A percentile compares a stretch with the other conserved stretches of the same genome.
Evolutionary conservation across 2,329 filamentous ascomycete genomes (phyloP).

Genomic region (Aurifilum marmelostoma): DNA sequence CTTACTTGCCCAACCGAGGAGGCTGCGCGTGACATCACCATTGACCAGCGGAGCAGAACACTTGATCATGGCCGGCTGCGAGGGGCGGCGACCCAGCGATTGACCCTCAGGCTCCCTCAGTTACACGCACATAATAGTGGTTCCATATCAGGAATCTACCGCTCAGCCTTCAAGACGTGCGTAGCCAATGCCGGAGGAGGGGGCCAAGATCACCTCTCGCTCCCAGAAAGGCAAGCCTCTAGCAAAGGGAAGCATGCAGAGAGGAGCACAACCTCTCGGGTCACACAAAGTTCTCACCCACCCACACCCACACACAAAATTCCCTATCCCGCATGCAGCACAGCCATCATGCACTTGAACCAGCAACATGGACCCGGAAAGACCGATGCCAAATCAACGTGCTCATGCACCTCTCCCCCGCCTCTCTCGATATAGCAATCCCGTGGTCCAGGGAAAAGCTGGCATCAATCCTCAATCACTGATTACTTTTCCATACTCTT

Average conservation of each 20-base stretch:
- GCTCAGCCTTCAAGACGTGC: neutral
- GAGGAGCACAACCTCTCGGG: neutral
- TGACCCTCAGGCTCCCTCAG: neutral
- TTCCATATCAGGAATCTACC: neutral
- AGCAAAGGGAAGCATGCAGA: neutral
- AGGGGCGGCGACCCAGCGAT: neutral
- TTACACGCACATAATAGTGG: neutral
- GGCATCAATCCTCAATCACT: neutral
- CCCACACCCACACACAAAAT: neutral
- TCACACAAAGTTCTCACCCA: slow-evolving; percentile 8
- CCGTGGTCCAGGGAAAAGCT: neutral
- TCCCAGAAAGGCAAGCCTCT: neutral
- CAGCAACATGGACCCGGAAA: neutral
- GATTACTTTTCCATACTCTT: no score
- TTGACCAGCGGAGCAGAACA: neutral
- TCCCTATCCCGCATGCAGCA: neutral
- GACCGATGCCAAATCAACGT: neutral
- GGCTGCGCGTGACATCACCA: neutral
- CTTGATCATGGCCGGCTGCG: neutral
- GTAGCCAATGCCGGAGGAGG: neutral
- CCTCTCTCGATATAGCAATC: neutral
- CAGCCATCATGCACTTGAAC: neutral
- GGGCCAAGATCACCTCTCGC: neutral
- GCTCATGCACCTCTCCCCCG: neutral
- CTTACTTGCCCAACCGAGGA: neutral